Percentiles rank a stretch among this genome's conserved stretches.
phyloP scores from a whole-genome alignment of 2,329 filamentous ascomycete species.

The Aphanoascus verrucosus region DNA sequence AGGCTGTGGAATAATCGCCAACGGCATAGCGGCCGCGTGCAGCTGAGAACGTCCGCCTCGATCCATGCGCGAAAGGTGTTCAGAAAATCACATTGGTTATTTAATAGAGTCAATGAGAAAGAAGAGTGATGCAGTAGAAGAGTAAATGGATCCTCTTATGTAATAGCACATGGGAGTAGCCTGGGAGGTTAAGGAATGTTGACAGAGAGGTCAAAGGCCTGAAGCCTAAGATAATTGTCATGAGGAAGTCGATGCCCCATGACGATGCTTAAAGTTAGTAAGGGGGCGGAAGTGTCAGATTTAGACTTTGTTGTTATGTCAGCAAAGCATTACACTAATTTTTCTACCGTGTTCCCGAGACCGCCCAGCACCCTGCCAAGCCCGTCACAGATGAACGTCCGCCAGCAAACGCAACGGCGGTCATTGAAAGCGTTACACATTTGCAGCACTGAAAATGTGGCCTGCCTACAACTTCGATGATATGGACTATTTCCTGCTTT shows the following conservation, averaged over 20 bases:
- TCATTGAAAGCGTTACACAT: too few species aligned
- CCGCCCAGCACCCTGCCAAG: too few species aligned
- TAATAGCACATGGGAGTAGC: neutral
- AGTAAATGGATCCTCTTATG: neutral
- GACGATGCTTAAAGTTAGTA: too few species aligned
- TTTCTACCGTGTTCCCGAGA: too few species aligned
- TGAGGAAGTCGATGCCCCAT: too few species aligned
- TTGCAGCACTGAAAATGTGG: too few species aligned
- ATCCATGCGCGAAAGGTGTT: neutral
- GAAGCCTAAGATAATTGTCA: too few species aligned
- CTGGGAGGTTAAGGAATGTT: neutral
- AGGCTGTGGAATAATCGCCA: neutral
- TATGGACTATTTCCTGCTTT: too few species aligned
- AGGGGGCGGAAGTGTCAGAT: neutral
- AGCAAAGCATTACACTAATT: too few species aligned
- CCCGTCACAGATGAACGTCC: too few species aligned
- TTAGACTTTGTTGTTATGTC: neutral
- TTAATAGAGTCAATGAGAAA: neutral
- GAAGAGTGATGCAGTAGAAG: neutral
- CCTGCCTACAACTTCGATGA: too few species aligned
- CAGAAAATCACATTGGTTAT: constrained; percentile 4
- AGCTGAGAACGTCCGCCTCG: neutral
- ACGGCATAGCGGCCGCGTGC: constrained; percentile 3
- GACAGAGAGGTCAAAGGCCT: neutral
- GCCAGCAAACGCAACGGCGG: too few species aligned